Base-by-base conservation (phyloP, 257 asterid genomes). In the Galeopsis tetrahit region DNA sequence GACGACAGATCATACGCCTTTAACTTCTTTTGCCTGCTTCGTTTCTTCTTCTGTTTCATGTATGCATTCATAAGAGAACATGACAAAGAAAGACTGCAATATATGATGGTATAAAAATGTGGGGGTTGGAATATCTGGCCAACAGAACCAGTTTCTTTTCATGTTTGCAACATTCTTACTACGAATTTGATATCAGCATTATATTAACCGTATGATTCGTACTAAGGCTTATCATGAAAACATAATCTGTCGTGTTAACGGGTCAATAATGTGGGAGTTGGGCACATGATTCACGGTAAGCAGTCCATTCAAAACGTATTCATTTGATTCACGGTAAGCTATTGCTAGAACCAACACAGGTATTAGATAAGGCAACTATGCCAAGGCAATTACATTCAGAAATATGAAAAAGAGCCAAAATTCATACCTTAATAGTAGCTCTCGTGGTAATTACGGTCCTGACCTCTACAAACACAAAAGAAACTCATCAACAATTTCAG, bases 1-100 rank as follows among this genome's bases (percentile, higher is more conserved):
- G 90, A 39, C 53, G 97, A 82, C 35, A 91, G 76, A 70, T 94
- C 92, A 68, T 86, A 94, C 0, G 85, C 95, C 92, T 88, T 85
- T 66, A 89, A 60, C 65, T 83, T 91, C 87, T 83, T 91, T 56
- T 74, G 87, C 32, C 87, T 75, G 70, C 81, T 80, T 59, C 87
- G 82, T 43, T 70, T 78, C 71, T 76, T 83, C 38, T 81, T 77
- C 71, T 78, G 80, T 21, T 83, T 85, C 73, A n/a, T 11, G 58
- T 58, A 66, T 13, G 35, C 44, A 36, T 31, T 84, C 67, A 66
- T 43, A 46, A 46, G 73, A 49, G 0, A 21, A 1, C 32, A n/a
- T 33, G 10, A 68, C 36, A 3, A 60, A 13, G 44, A 46, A 58
- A 7, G 28, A 13, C 13, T 42, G 21, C 35, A 6, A 7, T 7